phyloP scores from a whole-genome alignment of 768 basidiomycete genomes.

The Boletales sp. region DNA sequence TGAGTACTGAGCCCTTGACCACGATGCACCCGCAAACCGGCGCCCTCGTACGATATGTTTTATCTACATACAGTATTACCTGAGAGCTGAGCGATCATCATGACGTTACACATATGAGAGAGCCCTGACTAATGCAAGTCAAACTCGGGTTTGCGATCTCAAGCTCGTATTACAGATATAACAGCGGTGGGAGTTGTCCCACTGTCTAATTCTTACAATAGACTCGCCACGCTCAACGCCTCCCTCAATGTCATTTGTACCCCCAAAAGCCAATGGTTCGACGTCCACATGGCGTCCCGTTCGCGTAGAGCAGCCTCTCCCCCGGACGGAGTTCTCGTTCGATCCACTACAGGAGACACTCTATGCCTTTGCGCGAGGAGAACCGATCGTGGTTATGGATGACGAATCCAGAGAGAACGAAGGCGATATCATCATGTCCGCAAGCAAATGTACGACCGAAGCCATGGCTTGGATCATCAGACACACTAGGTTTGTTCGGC shows the following conservation, averaged over 20 bases:
- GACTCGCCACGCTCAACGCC: no score
- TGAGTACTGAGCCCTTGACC: no score
- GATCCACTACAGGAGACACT: constrained; percentile 81
- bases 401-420: constrained; percentile 96
- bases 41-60: no score
- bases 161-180: no score
- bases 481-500: constrained; percentile 73
- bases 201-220: no score
- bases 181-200: no score
- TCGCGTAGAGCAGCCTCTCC: constrained; percentile 14
- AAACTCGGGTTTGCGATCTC: no score
- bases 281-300: constrained; percentile 19
- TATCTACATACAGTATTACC: no score
- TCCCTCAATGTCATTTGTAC: not conserved
- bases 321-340: constrained; percentile 53
- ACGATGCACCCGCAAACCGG: no score
- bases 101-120: no score
- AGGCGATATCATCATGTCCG: constrained; percentile 92
- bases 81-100: no score
- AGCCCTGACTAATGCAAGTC: no score
- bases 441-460: constrained; percentile 79
- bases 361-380: constrained; percentile 69
- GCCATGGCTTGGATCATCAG: constrained; percentile 99
- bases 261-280: constrained; percentile 11
- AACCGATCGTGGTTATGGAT: constrained; percentile 97